Conservation (phyloP, 768 basidiomycete species). For the Boletus eberwhitei region DNA sequence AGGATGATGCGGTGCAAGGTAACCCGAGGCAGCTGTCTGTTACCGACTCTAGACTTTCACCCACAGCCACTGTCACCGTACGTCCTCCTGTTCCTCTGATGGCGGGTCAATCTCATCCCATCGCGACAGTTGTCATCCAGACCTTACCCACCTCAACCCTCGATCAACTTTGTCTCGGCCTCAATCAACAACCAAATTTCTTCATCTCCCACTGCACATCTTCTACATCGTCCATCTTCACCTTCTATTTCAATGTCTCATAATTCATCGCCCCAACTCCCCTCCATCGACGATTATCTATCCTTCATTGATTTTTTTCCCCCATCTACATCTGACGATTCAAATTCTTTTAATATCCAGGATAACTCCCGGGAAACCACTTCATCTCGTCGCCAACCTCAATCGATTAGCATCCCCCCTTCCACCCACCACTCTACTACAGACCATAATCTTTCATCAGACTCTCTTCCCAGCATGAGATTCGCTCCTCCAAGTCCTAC, state of each 20-base stretch:
- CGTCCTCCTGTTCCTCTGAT: conserved; percentile 2
- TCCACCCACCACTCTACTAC: conserved; percentile 19
- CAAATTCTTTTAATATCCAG: conserved; percentile 2
- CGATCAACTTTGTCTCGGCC: conserved; percentile 32
- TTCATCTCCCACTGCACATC: conserved; percentile 36
- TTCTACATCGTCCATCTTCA: conserved; percentile 26
- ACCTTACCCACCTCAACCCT: conserved; percentile 18
- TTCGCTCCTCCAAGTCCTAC: conserved; percentile 33
- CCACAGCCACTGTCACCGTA: conserved; percentile 22
- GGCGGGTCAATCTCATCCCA: conserved; percentile 10
- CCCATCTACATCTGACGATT: conserved; percentile 18
- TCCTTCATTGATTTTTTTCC: conserved; percentile 50
- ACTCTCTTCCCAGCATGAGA: conserved; percentile 31
- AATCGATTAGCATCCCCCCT: conserved; percentile 18
- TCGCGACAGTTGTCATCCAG: conserved; percentile 18
- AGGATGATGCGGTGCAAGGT: conserved; percentile 26
- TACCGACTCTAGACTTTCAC: conserved; percentile 8
- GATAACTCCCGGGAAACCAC: neutral
- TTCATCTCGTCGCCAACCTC: conserved; percentile 15
- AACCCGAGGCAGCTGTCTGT: conserved; percentile 12
- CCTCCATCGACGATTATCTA: conserved; percentile 31
- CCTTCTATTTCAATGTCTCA: conserved; percentile 20
- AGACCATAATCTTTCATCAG: conserved; percentile 15
- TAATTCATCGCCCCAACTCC: conserved; percentile 11
- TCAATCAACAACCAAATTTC: conserved; percentile 29